Evolutionary conservation across 805 yeast genomes (phyloP).

Genomic region (Yamadazyma takamatsuzukensis): DNA sequence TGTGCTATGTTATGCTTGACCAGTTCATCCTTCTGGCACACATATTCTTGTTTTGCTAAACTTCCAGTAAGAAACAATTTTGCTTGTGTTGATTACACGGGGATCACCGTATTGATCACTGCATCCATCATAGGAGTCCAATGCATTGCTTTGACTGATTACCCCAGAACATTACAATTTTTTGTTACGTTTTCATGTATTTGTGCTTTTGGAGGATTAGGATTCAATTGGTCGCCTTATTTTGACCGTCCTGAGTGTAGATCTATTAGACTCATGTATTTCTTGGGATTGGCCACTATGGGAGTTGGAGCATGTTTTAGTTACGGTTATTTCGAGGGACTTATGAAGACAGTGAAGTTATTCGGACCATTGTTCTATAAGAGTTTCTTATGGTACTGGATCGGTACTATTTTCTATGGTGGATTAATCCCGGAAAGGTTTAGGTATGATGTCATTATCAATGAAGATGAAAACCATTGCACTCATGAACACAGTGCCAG

Average conservation of each 20-base stretch:
- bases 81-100: conserved; percentile 94
- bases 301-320: conserved; percentile 68
- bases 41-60: conserved; percentile 75
- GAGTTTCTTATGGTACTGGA: conserved; percentile 68
- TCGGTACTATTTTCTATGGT: conserved; percentile 87
- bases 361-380: conserved; percentile 65
- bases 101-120: conserved; percentile 85
- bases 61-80: conserved; percentile 61
- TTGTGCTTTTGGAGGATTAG: conserved; percentile 70
- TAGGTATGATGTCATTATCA: conserved; percentile 64
- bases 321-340: conserved; percentile 54
- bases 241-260: conserved; percentile 88
- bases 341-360: conserved; percentile 46
- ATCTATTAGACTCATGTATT: conserved; percentile 74
- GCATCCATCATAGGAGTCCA: conserved; percentile 87
- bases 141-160: conserved; percentile 68
- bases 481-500: conserved; percentile 20
- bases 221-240: conserved; percentile 86
- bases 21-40: conserved; percentile 87
- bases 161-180: conserved; percentile 43
- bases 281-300: conserved; percentile 69
- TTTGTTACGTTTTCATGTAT: conserved; percentile 60
- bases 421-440: conserved; percentile 86
- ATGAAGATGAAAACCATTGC: conserved; percentile 30
- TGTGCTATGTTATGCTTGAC: conserved; percentile 76